Evolutionary conservation across 1,284 basidiomycete species (phyloP), one percentile per base, ranked within the genome.

Genomic region (Pterulicium gracile): DNA sequence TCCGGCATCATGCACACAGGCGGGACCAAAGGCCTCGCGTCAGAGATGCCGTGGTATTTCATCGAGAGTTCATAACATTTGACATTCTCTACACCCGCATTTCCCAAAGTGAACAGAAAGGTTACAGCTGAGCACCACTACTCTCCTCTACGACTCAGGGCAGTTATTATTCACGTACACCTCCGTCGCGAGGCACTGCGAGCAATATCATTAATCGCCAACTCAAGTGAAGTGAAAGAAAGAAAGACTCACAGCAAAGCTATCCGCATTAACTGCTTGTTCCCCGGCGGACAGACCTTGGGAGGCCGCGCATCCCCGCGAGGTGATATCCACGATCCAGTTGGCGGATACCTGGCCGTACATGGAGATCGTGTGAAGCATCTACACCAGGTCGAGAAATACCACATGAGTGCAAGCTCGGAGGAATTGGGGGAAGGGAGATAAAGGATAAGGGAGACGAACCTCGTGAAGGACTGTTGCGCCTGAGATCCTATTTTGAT

Each of bases 391-490:
- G n/a, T 7, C 10, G 27, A n/a, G n/a, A 10, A 39, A 39, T 7
- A 39, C 4, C 36, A 5, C n/a, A 19, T 5, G 12, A 43, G 5
- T 19, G n/a, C n/a, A n/a, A n/a, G n/a, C n/a, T n/a, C n/a, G n/a
- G n/a, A n/a, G n/a, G n/a, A n/a, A n/a, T n/a, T n/a, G n/a, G n/a
- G n/a, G n/a, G n/a, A n/a, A n/a, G n/a, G n/a, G n/a, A n/a, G n/a
- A n/a, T n/a, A n/a, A 43, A 17, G 20, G 10, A 43, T 5, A 21
- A 22, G 17, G 19, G 7, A 22, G 18, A 22, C 20, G 20, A 21
- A 43, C 20, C 23, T 43, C 42, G 20, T 43, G 42, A 22, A 43
- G 42, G 23, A 21, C 5, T 17, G 42, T 43, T 21, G 19, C 42
- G 7, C 42, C 42, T 4, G 19, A 21, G 20, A 43, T 24, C 19